Evolutionary conservation across 1,284 basidiomycete species (phyloP).

Genomic region (Pyrrhoderma lamaoense): DNA sequence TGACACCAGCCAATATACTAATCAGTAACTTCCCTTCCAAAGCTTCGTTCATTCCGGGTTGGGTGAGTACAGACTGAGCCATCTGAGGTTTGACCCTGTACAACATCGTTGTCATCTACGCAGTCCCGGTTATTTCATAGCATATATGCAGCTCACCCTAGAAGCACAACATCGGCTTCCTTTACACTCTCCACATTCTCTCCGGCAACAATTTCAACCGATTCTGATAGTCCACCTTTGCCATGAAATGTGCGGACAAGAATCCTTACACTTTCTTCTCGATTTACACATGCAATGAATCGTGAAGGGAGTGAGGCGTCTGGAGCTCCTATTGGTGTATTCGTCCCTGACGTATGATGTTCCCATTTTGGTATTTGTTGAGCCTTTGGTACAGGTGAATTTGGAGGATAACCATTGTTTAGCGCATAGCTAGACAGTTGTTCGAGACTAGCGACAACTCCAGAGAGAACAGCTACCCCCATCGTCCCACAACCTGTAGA

Average conservation of each 20-base stretch:
- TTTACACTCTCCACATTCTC: slow-evolving; percentile 71
- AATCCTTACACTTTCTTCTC: slow-evolving; percentile 68
- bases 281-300: slow-evolving; percentile 87
- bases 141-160: slow-evolving; percentile 57
- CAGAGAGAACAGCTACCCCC: slow-evolving; percentile 94
- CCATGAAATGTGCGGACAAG: slow-evolving; percentile 59
- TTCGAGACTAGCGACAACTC: slow-evolving; percentile 72
- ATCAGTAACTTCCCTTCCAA: slow-evolving; percentile 88
- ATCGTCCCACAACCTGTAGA: slow-evolving; percentile 92
- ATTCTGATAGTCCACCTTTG: slow-evolving; percentile 48
- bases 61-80: slow-evolving; percentile 67
- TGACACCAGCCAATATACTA: slow-evolving; percentile 95
- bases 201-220: slow-evolving; percentile 63
- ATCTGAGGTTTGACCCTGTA: slow-evolving; percentile 90
- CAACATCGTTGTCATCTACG: neutral
- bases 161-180: slow-evolving; percentile 77
- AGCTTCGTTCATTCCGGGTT: slow-evolving; percentile 81
- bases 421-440: slow-evolving; percentile 29
- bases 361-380: slow-evolving; percentile 59
- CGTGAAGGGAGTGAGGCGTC: slow-evolving; percentile 69
- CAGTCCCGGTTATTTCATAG: neutral
- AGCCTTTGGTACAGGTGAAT: slow-evolving; percentile 6
- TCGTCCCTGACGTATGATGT: slow-evolving; percentile 77
- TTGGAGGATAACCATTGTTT: slow-evolving; percentile 10
- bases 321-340: slow-evolving; percentile 57